A percentile compares a stretch with the other conserved stretches of the same genome.
Evolutionary conservation across 331 rosid species (phyloP).

Genomic region (Malus hybrid): DNA sequence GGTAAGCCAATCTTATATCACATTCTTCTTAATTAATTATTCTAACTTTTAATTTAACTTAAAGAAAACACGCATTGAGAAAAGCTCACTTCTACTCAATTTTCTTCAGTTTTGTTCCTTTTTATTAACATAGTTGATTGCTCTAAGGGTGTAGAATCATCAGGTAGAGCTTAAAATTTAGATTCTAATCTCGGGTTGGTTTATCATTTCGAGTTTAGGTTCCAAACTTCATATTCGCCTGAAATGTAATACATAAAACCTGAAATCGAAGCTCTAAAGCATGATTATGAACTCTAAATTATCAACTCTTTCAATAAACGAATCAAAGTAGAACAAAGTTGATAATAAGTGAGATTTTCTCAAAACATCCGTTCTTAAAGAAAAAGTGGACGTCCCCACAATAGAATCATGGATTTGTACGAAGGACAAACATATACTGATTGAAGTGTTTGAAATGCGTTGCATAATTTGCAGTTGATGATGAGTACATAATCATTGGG

Average conservation of each 20-base stretch:
- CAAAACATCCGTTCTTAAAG: background rate
- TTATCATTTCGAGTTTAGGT: background rate
- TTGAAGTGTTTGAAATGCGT: background rate
- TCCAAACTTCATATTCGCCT: background rate
- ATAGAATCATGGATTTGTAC: background rate
- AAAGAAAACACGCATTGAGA: background rate
- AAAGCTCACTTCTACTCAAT: background rate
- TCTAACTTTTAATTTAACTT: no score
- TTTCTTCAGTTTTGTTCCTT: background rate
- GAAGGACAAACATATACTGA: background rate
- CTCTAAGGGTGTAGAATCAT: background rate
- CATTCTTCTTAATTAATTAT: background rate
- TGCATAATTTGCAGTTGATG: slow-evolving; percentile 29
- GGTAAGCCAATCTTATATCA: slow-evolving; percentile 10
- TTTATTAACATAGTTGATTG: background rate
- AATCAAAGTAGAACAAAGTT: background rate
- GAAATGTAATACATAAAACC: background rate
- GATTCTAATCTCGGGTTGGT: no score
- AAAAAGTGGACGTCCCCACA: no score
- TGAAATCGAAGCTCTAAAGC: background rate
- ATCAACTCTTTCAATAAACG: background rate
- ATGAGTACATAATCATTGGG: slow-evolving; percentile 40
- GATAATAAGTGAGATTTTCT: background rate
- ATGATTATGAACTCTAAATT: background rate
- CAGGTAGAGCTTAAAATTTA: no score